These are phyloP conservation scores for Gossypium anomalum DNA, from an alignment of 345 rosid species.

Conservation along the genomic window DNA sequence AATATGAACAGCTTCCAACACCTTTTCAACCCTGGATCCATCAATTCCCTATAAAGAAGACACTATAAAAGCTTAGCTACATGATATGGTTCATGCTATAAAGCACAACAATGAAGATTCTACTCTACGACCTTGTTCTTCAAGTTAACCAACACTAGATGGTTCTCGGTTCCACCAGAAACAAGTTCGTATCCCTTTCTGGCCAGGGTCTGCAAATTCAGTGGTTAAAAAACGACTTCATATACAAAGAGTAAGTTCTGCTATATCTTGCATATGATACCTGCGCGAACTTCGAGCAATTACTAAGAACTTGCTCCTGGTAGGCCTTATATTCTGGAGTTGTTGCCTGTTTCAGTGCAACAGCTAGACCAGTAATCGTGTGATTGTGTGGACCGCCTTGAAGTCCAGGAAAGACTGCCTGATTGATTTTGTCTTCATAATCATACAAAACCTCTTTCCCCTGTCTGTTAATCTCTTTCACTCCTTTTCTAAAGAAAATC, in stretches of 20 bases:
- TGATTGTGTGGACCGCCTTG: slow-evolving; percentile 99
- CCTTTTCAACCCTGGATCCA: slow-evolving; percentile 96
- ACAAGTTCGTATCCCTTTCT: slow-evolving; percentile 80
- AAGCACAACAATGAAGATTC: not conserved
- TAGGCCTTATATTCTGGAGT: slow-evolving; percentile 92
- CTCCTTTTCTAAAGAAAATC: slow-evolving; percentile 93
- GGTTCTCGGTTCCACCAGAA: slow-evolving; percentile 99
- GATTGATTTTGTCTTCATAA: slow-evolving; percentile 91
- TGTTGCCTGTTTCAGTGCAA: slow-evolving; percentile 92
- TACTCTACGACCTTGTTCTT: slow-evolving; percentile 66
- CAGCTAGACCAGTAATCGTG: slow-evolving; percentile 94
- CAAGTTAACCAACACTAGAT: slow-evolving; percentile 88
- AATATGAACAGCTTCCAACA: slow-evolving; percentile 92
- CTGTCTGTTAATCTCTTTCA: slow-evolving; percentile 84
- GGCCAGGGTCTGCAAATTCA: slow-evolving; percentile 51
- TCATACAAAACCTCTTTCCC: slow-evolving; percentile 92
- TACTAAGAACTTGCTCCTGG: slow-evolving; percentile 93
- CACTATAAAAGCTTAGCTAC: not conserved
- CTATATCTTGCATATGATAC: slow-evolving; percentile 31
- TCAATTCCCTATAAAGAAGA: slow-evolving; percentile 62
- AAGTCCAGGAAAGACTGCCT: slow-evolving; percentile 98
- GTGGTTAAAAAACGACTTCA: not conserved
- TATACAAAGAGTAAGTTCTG: too few species aligned
- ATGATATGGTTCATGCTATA: too few species aligned
- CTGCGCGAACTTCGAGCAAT: slow-evolving; percentile 81